Percentiles rank a stretch among this genome's conserved stretches.
These are phyloP conservation scores for Paspalum vaginatum DNA, from an alignment of 176 grass and related monocot genomes.

Conservation along the genomic window DNA sequence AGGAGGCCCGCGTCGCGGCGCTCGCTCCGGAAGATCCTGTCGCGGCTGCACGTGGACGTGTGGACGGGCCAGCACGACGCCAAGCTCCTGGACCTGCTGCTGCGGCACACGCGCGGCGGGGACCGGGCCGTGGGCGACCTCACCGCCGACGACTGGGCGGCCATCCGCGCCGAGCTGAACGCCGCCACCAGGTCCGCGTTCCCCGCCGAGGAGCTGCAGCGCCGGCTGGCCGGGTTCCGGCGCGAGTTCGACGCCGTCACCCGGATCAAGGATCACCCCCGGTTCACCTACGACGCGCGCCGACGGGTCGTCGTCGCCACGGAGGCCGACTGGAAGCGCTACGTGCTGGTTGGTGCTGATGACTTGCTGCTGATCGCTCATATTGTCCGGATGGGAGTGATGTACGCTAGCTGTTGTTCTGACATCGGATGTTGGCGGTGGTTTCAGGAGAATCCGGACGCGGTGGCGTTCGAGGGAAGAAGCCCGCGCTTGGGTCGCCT, in stretches of 20 bases:
- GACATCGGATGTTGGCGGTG: neutral
- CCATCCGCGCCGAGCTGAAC: slow-evolving; percentile 40
- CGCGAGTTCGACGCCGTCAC: slow-evolving; percentile 38
- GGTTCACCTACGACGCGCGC: slow-evolving; percentile 37
- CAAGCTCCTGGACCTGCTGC: slow-evolving; percentile 47
- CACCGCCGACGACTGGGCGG: slow-evolving; percentile 36
- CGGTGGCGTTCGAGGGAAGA: slow-evolving; percentile 29
- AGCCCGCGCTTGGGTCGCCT: slow-evolving; percentile 17
- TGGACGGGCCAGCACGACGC: slow-evolving; percentile 53
- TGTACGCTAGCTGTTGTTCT: neutral
- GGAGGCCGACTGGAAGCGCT: slow-evolving; percentile 39
- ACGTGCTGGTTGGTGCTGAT: slow-evolving; percentile 12
- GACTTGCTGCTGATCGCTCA: neutral
- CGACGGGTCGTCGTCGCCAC: slow-evolving; percentile 43
- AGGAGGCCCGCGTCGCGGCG: slow-evolving; percentile 46
- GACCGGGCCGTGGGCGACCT: slow-evolving; percentile 9
- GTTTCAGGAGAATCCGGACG: slow-evolving; percentile 44
- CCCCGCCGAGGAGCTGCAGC: slow-evolving; percentile 42
- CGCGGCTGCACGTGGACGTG: slow-evolving; percentile 42
- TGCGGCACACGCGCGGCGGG: neutral
- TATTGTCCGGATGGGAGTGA: neutral
- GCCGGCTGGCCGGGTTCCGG: slow-evolving; percentile 35
- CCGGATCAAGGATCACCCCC: slow-evolving; percentile 35
- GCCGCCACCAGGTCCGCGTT: slow-evolving; percentile 37
- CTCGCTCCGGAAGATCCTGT: slow-evolving; percentile 48